Evolutionary conservation across 352 stramenopile species (phyloP), one percentile per base, ranked within the genome.

Genomic region (Elongisporangium undulatum): DNA sequence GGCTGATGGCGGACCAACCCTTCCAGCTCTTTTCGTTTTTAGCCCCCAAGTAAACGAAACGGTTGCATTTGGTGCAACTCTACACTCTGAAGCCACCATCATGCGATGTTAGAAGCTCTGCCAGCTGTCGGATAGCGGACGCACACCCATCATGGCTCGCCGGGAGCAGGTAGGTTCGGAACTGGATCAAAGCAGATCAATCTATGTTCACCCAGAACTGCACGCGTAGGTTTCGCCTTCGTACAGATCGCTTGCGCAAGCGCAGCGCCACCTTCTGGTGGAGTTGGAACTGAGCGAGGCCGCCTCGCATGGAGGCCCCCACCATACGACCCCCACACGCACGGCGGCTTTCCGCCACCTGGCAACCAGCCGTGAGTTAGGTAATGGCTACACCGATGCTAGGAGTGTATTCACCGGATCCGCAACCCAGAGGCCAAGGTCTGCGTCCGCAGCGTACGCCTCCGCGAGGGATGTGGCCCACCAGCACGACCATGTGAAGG

Each of bases 271-370:
- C 51, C 69, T 90, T 38, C 64, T 90, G 56, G 77, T 90, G 4
- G 81, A 90, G 59, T 59, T 90, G 20, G 81, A 90, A 55, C 69
- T 89, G 17, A 73, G 89, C 56, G 80, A 87, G 53, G 69, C 72
- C 24, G 29, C 82, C 38, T 63, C 74, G 45, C 19, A 71, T 3
- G 51, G 51, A 45, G 17, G 26, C 23, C 21, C 21, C 20, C 51
- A 56, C 24, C 51, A 21, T 56, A 12, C 22, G 20, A 29, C 13
- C 13, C 34, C 34, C 34, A 45, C 34, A 17, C 34, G 7, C 10
- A 15, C 34, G 9, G 1, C 34, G 13, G 17, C 34, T 17, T 45
- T 10, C 34, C 34, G 34, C 34, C 34, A 45, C 34, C 34, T 45
- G 34, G 22, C 19, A 26, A 53, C 10, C 55, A 16, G 45, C 34